Percentiles rank a stretch among this genome's conserved stretches.
phyloP scores from a whole-genome alignment of 371 early-diverging fungal species.

The Saksenaea vasiformis region DNA sequence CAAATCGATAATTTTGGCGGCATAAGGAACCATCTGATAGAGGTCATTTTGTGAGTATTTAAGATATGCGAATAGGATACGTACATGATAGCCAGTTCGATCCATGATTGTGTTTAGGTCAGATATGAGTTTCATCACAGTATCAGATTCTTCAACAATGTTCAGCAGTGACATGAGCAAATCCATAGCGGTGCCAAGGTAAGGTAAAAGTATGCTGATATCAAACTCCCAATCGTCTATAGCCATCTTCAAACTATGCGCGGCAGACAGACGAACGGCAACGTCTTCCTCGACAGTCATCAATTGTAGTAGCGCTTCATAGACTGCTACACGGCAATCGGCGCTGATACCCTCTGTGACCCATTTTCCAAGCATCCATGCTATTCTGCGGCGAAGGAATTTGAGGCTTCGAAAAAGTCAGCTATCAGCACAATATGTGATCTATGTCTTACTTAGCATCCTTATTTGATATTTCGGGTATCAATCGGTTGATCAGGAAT shows the following conservation, averaged over 20 bases:
- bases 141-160: slow-evolving; percentile 78
- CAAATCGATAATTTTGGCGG: slow-evolving; percentile 68
- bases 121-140: slow-evolving; percentile 73
- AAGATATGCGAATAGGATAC: not conserved
- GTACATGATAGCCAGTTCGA: slow-evolving; percentile 70
- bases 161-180: slow-evolving; percentile 58
- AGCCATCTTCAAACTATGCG: slow-evolving; percentile 63
- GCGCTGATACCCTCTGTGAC: slow-evolving; percentile 76
- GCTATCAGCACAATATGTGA: not conserved
- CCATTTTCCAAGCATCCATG: slow-evolving; percentile 88
- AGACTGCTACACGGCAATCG: slow-evolving; percentile 65
- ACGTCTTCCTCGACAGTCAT: slow-evolving; percentile 69
- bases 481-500: slow-evolving; percentile 66
- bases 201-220: slow-evolving; percentile 68
- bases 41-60: not conserved
- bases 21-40: slow-evolving; percentile 69
- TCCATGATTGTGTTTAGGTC: slow-evolving; percentile 78
- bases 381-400: slow-evolving; percentile 75
- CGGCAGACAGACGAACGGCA: slow-evolving; percentile 86
- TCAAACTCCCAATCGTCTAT: slow-evolving; percentile 93
- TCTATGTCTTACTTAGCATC: slow-evolving; percentile 40
- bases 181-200: slow-evolving; percentile 63
- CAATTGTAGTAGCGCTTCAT: slow-evolving; percentile 70
- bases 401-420: slow-evolving; percentile 41
- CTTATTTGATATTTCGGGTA: slow-evolving; percentile 55